These are phyloP conservation scores for Ophiostoma australiae DNA, from an alignment of 2,329 filamentous ascomycete species.

Conservation along the genomic window DNA sequence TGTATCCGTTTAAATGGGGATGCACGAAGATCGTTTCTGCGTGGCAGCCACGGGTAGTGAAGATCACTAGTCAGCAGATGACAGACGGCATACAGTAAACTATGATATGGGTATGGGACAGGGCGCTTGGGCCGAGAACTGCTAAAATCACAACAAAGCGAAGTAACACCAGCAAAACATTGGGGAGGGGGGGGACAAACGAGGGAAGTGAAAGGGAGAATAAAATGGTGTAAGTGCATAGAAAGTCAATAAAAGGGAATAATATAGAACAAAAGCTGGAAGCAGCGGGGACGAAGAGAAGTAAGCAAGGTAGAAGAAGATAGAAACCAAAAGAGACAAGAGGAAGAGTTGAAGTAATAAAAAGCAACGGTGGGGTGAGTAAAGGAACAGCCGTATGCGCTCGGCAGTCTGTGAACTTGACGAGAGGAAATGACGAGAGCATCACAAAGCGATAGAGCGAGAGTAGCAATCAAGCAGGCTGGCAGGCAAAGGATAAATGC, in stretches of 20 bases:
- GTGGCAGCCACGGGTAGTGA: constrained; percentile 13
- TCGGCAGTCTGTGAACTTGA: not conserved
- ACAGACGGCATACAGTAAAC: not conserved
- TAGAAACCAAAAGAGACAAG: not conserved
- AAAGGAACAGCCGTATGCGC: not conserved
- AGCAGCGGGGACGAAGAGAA: not conserved
- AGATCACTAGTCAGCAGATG: not conserved
- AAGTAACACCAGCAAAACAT: not conserved
- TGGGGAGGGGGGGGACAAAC: not conserved
- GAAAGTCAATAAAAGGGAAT: not conserved
- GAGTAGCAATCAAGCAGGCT: not conserved
- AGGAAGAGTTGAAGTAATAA: not conserved
- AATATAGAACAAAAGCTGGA: not conserved
- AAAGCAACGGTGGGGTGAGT: not conserved
- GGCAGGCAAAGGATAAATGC: constrained; percentile 9
- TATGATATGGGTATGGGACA: not conserved
- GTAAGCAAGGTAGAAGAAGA: not conserved
- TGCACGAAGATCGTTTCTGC: constrained; percentile 9
- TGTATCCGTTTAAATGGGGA: constrained; percentile 1
- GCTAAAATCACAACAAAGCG: not conserved
- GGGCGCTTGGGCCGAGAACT: not conserved
- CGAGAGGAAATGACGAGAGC: not conserved
- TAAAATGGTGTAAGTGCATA: constrained; percentile 9
- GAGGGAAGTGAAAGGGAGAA: not conserved
- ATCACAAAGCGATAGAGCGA: not conserved